phyloP scores from a whole-genome alignment of 805 yeast genomes.

The Ogataea kodamae region DNA sequence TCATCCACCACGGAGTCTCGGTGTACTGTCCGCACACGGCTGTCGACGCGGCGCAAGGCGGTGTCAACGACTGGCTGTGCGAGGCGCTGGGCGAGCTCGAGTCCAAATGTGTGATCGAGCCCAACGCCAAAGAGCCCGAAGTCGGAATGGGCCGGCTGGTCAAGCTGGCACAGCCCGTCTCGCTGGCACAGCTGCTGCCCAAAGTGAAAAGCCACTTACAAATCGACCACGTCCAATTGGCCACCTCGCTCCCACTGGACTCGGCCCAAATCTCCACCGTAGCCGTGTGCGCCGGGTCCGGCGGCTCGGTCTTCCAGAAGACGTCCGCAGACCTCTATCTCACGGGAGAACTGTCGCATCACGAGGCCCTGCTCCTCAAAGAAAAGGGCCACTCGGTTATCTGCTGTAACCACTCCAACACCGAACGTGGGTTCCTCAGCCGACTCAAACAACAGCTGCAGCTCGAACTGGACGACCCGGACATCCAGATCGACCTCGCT shows the following conservation, averaged over 20 bases:
- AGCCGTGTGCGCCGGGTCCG: conserved; percentile 96
- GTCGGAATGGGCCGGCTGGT: conserved; percentile 85
- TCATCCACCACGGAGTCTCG: conserved; percentile 74
- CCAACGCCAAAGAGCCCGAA: conserved; percentile 41
- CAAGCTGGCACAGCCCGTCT: conserved; percentile 40
- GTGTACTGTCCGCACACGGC: conserved; percentile 97
- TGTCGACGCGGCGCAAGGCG: conserved; percentile 87
- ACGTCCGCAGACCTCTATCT: conserved; percentile 63
- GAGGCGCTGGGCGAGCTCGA: conserved; percentile 42
- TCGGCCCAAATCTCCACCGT: conserved; percentile 43
- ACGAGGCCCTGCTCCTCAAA: conserved; percentile 69
- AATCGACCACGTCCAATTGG: conserved; percentile 61
- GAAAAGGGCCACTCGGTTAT: conserved; percentile 73
- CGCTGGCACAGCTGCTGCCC: conserved; percentile 43
- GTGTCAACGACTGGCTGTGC: conserved; percentile 91
- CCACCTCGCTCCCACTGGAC: conserved; percentile 32
- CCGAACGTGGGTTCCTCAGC: conserved; percentile 80
- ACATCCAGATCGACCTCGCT: conserved; percentile 1
- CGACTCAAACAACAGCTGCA: conserved; percentile 49
- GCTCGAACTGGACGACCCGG: conserved; percentile 36
- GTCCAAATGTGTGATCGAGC: conserved; percentile 40
- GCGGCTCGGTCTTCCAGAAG: conserved; percentile 69
- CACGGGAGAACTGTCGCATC: conserved; percentile 95
- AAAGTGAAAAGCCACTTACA: conserved; percentile 53
- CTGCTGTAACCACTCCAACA: conserved; percentile 84